These are phyloP conservation scores for Wickerhamiella hasegawae DNA, from an alignment of 805 yeast genomes.

Conservation along the genomic window DNA sequence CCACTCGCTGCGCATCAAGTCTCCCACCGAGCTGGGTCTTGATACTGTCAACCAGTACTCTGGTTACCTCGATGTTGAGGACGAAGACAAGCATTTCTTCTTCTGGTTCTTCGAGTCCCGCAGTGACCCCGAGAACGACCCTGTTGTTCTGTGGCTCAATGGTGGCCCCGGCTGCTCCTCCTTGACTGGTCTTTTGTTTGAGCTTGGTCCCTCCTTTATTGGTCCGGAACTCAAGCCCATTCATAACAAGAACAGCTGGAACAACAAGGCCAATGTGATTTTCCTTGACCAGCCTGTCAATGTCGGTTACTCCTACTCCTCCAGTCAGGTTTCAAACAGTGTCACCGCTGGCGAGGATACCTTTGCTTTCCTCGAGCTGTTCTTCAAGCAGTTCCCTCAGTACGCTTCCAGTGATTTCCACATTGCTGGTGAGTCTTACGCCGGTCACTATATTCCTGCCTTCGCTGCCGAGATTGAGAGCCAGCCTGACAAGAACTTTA, in stretches of 20 bases:
- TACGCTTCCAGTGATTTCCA: conserved; percentile 48
- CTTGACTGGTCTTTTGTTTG: conserved; percentile 72
- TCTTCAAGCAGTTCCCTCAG: conserved; percentile 56
- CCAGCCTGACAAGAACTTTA: conserved; percentile 43
- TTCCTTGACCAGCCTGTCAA: conserved; percentile 82
- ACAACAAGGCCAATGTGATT: conserved; percentile 66
- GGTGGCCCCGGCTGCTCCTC: conserved; percentile 96
- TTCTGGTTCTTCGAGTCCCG: conserved; percentile 77
- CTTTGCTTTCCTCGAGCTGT: conserved; percentile 60
- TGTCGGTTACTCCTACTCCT: conserved; percentile 62
- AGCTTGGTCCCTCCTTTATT: conserved; percentile 68
- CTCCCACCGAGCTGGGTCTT: conserved; percentile 55
- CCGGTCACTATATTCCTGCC: conserved; percentile 84
- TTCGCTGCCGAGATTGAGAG: conserved; percentile 68
- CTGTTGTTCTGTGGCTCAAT: conserved; percentile 73
- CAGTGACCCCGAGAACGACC: conserved; percentile 76
- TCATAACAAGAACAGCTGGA: conserved; percentile 70
- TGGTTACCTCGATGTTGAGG: conserved; percentile 72
- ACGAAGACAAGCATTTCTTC: conserved; percentile 75
- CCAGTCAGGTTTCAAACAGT: conserved; percentile 48
- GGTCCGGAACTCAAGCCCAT: conserved; percentile 43
- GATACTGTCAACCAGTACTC: conserved; percentile 71
- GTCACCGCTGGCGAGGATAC: conserved; percentile 75
- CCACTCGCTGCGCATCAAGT: conserved; percentile 46
- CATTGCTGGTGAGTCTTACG: conserved; percentile 82